phyloP scores from a whole-genome alignment of 495 filamentous ascomycete genomes.

The Lophium mytilinum region DNA sequence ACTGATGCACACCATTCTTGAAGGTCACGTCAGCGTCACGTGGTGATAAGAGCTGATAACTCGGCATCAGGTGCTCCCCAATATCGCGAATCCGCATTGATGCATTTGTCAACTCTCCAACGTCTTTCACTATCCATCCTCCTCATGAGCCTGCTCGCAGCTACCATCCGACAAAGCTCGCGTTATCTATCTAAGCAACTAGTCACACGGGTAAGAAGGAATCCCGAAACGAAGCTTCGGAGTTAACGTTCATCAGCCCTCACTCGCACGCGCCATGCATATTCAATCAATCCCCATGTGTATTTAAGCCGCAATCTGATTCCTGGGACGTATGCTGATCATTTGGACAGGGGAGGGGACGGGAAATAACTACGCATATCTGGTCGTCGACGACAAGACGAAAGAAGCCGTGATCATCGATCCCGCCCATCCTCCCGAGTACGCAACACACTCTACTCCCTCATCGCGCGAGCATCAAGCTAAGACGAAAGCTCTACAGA shows the following conservation, averaged over 20 bases:
- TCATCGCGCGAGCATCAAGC: not conserved
- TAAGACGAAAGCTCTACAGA: slow-evolving; percentile 37
- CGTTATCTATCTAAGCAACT: not conserved
- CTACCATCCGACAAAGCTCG: slow-evolving; percentile 9
- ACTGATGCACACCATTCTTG: too few species aligned
- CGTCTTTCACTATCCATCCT: slow-evolving; percentile 1
- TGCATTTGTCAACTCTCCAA: not conserved
- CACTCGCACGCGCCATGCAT: slow-evolving; percentile 61
- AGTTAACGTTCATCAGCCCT: slow-evolving; percentile 13
- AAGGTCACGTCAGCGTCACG: not conserved
- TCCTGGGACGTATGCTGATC: not conserved
- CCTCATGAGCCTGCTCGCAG: slow-evolving; percentile 23
- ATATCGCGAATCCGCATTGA: not conserved
- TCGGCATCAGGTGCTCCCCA: not conserved
- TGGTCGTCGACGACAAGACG: slow-evolving; percentile 83
- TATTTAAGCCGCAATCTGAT: slow-evolving; percentile 41
- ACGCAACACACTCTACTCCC: slow-evolving; percentile 28
- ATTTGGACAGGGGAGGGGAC: slow-evolving; percentile 71
- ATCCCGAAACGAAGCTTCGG: not conserved
- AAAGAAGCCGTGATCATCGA: slow-evolving; percentile 93
- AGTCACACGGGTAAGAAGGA: slow-evolving; percentile 10
- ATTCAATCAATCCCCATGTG: slow-evolving; percentile 98
- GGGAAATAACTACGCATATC: slow-evolving; percentile 93
- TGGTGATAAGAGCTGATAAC: not conserved
- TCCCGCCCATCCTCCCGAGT: slow-evolving; percentile 90